Base-by-base conservation (phyloP, 257 asterid species). In the Solanum piurae region DNA sequence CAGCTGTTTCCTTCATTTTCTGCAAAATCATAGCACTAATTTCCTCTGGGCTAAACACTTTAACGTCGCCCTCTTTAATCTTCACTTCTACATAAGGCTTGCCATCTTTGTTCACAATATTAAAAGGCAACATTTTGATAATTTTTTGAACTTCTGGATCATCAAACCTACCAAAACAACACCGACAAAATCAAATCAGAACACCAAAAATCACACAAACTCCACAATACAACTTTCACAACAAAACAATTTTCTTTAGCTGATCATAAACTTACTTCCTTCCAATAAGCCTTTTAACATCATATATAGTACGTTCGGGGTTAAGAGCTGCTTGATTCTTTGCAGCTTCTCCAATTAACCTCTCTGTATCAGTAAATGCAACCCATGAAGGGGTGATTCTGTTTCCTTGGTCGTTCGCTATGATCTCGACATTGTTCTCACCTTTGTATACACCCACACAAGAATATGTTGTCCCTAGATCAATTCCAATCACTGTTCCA, bases 1-100 rank as follows among this genome's bases (percentile, higher is more conserved):
- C 89, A 12, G 91, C 91, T 6, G 88, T 87, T 71, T 87, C 88
- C 62, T 89, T 89, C 91, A 89, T 87, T 62, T 89, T 89, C 40
- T 87, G 86, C 77, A 89, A 69, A 29, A 89, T 64, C 91, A 89
- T 89, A 64, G 89, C 86, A 68, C 85, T 62, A 27, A 89, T 84
- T 49, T 89, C 89, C 66, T 89, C 89, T 38, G 91, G 89, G 16
- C 88, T 87, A 55, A 87, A 87, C 76, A 75, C 37, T 44, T 89
- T 89, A 13, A 58, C 62, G 6, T 87, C 88, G 3, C 89, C 88
- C 36, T 89, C 86, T 69, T 87, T 87, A 49, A 73, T 25, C 90
- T 88, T 89, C 34, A 89, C 89, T 37, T 83, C 42, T 60, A 89
- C 86, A 69, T 87, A 74, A 52, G 91, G 91, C 85, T 89, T 89